Evolutionary conservation across 306 rosid species (phyloP).

Genomic region (Pueraria montana): DNA sequence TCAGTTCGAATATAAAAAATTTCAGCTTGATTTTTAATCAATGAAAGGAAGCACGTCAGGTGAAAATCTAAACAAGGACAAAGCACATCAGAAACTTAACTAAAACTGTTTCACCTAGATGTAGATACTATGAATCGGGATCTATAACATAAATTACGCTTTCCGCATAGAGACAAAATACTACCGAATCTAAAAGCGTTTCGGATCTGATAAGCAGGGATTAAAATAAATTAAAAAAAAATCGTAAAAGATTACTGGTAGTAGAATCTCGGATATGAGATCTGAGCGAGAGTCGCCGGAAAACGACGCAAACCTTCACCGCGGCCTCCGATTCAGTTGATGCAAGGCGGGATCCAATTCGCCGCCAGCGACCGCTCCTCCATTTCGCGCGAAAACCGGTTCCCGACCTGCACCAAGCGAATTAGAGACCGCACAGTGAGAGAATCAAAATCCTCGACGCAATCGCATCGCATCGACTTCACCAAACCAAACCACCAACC

Average conservation of each 20-base stretch:
- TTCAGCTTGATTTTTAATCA: not conserved
- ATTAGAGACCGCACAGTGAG: slow-evolving; percentile 88
- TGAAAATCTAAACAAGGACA: slow-evolving; percentile 15
- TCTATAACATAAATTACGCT: slow-evolving; percentile 41
- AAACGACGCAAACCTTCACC: slow-evolving; percentile 57
- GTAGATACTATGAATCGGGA: slow-evolving; percentile 42
- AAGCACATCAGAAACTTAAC: not conserved
- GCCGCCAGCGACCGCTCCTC: slow-evolving; percentile 23
- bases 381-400: slow-evolving; percentile 51
- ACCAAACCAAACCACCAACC: slow-evolving; percentile 1
- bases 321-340: slow-evolving; percentile 98
- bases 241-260: not conserved
- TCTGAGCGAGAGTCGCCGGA: slow-evolving; percentile 43
- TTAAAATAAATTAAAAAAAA: not conserved
- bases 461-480: slow-evolving; percentile 32
- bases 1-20: no score
- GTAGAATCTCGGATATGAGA: slow-evolving; percentile 50
- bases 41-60: not conserved
- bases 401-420: slow-evolving; percentile 99
- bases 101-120: slow-evolving; percentile 23
- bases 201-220: slow-evolving; percentile 56
- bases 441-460: slow-evolving; percentile 24
- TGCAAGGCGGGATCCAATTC: slow-evolving; percentile 96
- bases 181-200: slow-evolving; percentile 19
- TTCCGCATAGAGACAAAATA: not conserved